Evolutionary conservation across 495 filamentous ascomycete genomes (phyloP).

Genomic region (Xylona heveae): DNA sequence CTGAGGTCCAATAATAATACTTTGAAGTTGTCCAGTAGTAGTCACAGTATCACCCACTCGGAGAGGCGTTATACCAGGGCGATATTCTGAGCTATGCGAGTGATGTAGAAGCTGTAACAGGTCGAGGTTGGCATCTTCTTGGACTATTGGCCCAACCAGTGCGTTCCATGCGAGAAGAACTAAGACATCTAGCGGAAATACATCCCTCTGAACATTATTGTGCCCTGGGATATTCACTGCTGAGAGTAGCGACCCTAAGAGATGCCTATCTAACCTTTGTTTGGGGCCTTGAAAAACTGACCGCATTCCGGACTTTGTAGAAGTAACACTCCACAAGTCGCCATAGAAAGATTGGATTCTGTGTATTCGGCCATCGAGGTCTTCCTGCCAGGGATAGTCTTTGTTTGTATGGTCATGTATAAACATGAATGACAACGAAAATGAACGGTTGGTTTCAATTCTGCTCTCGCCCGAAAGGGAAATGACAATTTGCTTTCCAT

Average conservation of each 20-base stretch:
- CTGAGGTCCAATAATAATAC: conserved; percentile 92
- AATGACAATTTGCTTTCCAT: too few species aligned
- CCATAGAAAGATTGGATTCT: conserved; percentile 62
- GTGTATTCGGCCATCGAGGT: too few species aligned
- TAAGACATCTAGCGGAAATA: conserved; percentile 94
- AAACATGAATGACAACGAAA: too few species aligned
- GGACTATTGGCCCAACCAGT: conserved; percentile 96
- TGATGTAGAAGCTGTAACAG: conserved; percentile 86
- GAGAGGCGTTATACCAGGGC: conserved; percentile 80
- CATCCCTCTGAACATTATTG: conserved; percentile 85
- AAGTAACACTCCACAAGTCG: conserved; percentile 70
- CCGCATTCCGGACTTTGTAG: conserved; percentile 71
- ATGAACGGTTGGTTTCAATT: too few species aligned
- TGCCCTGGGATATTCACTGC: too few species aligned
- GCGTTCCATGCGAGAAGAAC: conserved; percentile 98
- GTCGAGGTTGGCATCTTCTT: conserved; percentile 80
- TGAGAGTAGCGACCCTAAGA: conserved; percentile 88
- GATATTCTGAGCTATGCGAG: conserved; percentile 93
- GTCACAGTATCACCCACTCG: conserved; percentile 84
- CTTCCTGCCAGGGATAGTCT: too few species aligned
- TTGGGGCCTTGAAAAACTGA: conserved; percentile 94
- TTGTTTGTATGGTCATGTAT: too few species aligned
- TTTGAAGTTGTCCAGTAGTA: conserved; percentile 90
- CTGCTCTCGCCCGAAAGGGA: too few species aligned
- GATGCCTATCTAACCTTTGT: conserved; percentile 96